phyloP scores from a whole-genome alignment of 2,329 filamentous ascomycete genomes.

The Microthyrium microscopicum region DNA sequence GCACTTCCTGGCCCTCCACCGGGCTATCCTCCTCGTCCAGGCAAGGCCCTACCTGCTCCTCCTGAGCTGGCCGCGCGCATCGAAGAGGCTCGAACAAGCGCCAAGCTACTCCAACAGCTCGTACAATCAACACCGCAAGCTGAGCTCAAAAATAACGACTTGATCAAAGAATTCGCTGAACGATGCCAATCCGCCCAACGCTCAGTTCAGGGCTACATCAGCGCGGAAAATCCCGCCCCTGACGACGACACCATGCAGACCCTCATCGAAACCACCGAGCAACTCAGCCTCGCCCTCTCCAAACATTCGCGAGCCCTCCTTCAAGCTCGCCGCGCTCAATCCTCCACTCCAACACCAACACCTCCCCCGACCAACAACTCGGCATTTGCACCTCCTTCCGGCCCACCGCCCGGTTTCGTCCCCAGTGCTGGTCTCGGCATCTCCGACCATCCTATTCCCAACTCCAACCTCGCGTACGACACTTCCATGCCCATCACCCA shows the following conservation, averaged over 20 bases:
- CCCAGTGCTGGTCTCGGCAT: constrained; percentile 2
- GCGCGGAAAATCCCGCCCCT: constrained; percentile 57
- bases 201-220: constrained; percentile 75
- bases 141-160: constrained; percentile 67
- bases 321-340: constrained; percentile 33
- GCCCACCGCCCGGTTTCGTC: not conserved
- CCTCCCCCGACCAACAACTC: not conserved
- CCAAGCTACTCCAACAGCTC: constrained; percentile 81
- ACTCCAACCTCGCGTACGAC: not conserved
- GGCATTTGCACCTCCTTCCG: not conserved
- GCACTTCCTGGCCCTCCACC: not conserved
- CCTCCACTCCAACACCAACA: constrained; percentile 11
- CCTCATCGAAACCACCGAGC: constrained; percentile 87
- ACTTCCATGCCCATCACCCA: not conserved
- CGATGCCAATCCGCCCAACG: constrained; percentile 67
- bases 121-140: constrained; percentile 66
- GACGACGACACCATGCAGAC: constrained; percentile 91
- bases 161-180: constrained; percentile 81
- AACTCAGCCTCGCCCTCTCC: constrained; percentile 64
- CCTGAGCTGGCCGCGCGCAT: constrained; percentile 67
- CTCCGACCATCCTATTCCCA: constrained; percentile 1
- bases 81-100: constrained; percentile 79
- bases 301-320: constrained; percentile 69
- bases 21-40: not conserved
- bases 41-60: constrained; percentile 39